These are phyloP conservation scores for Yarrowia hollandica DNA, from an alignment of 805 yeast genomes.

Conservation along the genomic window DNA sequence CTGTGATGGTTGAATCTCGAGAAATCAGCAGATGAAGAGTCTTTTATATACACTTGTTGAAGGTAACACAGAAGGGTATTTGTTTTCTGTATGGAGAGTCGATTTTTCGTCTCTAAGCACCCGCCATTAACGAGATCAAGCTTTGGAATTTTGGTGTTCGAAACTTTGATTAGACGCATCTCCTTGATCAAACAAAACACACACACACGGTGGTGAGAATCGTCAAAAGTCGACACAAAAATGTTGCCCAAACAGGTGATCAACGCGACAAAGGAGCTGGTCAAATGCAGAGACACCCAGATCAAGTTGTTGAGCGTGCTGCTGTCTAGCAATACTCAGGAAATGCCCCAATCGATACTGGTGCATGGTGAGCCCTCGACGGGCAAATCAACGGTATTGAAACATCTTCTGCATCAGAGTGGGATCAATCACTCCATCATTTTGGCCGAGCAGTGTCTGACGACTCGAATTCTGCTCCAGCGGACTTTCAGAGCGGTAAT, in stretches of 20 bases:
- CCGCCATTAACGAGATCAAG: too few species aligned
- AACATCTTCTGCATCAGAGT: constrained; percentile 39
- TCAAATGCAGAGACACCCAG: constrained; percentile 34
- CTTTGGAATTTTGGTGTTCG: background rate
- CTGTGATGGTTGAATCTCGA: too few species aligned
- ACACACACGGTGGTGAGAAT: too few species aligned
- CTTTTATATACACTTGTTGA: too few species aligned
- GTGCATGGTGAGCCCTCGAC: constrained; percentile 53
- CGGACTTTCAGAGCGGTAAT: constrained; percentile 46
- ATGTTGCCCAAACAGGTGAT: constrained; percentile 16
- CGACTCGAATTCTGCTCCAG: constrained; percentile 51
- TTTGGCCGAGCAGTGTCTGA: constrained; percentile 52
- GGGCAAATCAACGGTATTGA: constrained; percentile 49
- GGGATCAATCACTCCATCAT: constrained; percentile 43
- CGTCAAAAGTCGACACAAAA: too few species aligned
- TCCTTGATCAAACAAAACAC: too few species aligned
- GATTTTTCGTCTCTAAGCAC: too few species aligned
- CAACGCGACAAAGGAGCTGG: background rate
- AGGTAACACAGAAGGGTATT: too few species aligned
- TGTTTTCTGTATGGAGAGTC: too few species aligned
- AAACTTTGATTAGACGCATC: constrained; percentile 7
- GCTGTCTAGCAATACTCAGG: constrained; percentile 30
- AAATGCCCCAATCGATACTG: constrained; percentile 43
- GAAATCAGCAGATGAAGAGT: too few species aligned
- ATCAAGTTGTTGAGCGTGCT: constrained; percentile 31